Percentiles rank a stretch among this genome's conserved stretches.
These are phyloP conservation scores for Brassica juncea DNA, from an alignment of 345 rosid genomes.

Conservation along the genomic window DNA sequence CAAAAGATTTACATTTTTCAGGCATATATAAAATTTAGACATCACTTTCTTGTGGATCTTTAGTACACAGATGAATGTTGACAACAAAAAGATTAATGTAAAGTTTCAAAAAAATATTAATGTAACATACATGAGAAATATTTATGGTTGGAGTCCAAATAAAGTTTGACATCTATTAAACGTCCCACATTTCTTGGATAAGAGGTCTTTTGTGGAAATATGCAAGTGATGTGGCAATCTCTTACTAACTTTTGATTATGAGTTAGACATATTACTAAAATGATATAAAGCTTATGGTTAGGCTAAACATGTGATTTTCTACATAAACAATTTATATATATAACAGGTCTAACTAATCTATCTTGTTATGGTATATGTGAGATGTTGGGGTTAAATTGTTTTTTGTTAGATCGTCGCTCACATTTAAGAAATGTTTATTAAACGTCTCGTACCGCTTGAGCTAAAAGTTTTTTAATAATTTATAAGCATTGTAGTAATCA, in stretches of 20 bases:
- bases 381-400: not conserved
- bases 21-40: not conserved
- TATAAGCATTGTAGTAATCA: not conserved
- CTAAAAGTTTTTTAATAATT: not conserved
- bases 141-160: not conserved
- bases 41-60: not conserved
- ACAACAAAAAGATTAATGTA: not conserved
- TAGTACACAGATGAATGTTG: conserved; percentile 3
- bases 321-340: not conserved
- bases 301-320: no score
- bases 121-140: not conserved
- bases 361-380: not conserved
- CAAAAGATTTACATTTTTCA: conserved; percentile 16
- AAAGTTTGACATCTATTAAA: not conserved
- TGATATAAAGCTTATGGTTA: no score
- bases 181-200: not conserved
- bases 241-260: not conserved
- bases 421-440: not conserved
- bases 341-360: not conserved
- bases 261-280: not conserved
- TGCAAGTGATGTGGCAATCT: not conserved
- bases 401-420: not conserved
- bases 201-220: not conserved
- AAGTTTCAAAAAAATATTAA: not conserved
- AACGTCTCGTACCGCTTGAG: not conserved